Evolutionary conservation across 768 basidiomycete genomes (phyloP), one percentile per base, ranked within the genome.

Genomic region (Dendrothele bispora): DNA sequence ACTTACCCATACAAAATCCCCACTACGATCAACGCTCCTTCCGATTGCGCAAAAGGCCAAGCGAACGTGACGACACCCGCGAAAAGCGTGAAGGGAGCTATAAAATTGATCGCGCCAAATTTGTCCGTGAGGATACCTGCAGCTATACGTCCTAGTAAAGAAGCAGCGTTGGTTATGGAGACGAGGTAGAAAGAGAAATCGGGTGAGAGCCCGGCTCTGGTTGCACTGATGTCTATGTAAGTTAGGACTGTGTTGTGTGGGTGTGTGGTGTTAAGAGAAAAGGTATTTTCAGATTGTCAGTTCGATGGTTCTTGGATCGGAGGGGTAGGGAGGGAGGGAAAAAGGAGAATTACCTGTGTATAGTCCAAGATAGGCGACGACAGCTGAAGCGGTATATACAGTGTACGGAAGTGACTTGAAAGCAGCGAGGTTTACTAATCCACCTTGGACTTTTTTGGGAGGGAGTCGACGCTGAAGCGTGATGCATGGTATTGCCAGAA

Each of bases 41-140:
- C 55, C 24, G 60, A 72, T 28, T 57, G 62, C 0, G 76, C 75
- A 58, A 80, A 84, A 1, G 90, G 90, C 91, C 90, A 92, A 3
- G 70, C 69, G 54, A 81, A 82, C 0, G 88, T 88, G 38, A 84
- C 56, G 21, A 80, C 61, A 0, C 75, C 85, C 0, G 83, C 80
- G 1, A 77, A 32, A 15, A 73, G 43, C 1, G 79, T 83, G 26
- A 82, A 80, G 0, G 87, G 84, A 7, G 74, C 76, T 73, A 90
- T 83, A 26, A 86, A 68, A 51, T 85, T 90, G 53, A 89, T 69
- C 0, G 79, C 62, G n/a, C 86, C 86, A 18, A 78, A 28, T 21
- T 66, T 59, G 61, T 88, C 86, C 2, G 76, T 74, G 1, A 83
- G 39, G 21, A 73, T 44, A 7, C 86, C 86, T 0, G 74, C 72